These are phyloP conservation scores for Cryomyces antarcticus DNA, from an alignment of 495 filamentous ascomycete genomes.

Conservation along the genomic window DNA sequence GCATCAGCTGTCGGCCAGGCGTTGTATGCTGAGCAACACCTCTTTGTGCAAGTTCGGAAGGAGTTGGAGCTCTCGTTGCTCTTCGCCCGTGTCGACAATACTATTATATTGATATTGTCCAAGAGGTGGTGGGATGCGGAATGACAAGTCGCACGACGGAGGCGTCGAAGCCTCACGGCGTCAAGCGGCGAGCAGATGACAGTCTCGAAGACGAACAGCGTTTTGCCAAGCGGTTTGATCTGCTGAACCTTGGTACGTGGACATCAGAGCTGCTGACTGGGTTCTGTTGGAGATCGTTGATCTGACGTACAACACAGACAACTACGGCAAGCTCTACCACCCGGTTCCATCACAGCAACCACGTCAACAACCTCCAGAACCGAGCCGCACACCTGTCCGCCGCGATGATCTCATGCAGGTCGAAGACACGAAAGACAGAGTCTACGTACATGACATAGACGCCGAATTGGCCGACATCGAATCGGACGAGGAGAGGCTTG, in stretches of 20 bases:
- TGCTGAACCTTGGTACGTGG: conserved; percentile 57
- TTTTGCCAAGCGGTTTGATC: conserved; percentile 59
- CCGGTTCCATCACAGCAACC: too few relatives aligned
- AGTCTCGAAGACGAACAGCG: conserved; percentile 23
- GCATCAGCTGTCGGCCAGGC: too few relatives aligned
- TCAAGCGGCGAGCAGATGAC: conserved; percentile 9
- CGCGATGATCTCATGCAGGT: conserved; percentile 56
- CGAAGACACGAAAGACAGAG: conserved; percentile 67
- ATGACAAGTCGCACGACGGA: too few relatives aligned
- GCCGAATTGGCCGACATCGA: conserved; percentile 56
- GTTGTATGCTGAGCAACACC: too few relatives aligned
- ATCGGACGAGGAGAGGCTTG: conserved; percentile 27
- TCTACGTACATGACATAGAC: conserved; percentile 82
- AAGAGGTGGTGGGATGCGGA: too few relatives aligned
- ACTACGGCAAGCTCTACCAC: too few relatives aligned
- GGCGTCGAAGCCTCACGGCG: too few relatives aligned
- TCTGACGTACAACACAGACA: too few relatives aligned
- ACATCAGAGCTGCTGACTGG: not conserved
- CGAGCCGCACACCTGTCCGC: not conserved
- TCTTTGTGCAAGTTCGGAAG: too few relatives aligned
- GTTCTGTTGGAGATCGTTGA: too few relatives aligned
- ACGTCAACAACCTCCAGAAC: not conserved
- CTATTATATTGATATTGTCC: not conserved
- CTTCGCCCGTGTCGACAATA: too few relatives aligned
- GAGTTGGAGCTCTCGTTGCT: too few relatives aligned